Base-by-base conservation (phyloP, 2,329 filamentous ascomycete species). In the Phoma herbarum region DNA sequence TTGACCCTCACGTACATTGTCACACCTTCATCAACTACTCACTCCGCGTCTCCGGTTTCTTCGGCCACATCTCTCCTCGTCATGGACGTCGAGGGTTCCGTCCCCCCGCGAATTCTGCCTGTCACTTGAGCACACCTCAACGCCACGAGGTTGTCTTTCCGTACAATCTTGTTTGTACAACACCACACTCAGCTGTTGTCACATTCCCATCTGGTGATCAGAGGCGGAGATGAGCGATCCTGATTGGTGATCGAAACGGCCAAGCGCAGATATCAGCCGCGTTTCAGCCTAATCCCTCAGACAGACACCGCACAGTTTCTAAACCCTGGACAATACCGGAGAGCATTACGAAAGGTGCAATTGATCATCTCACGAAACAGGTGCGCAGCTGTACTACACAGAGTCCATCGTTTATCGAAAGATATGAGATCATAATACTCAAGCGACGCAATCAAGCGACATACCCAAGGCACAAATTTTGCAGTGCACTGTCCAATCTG, bases 231-330 rank as follows among this genome's bases (percentile, higher is more conserved):
- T 18, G 6, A 29, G 20, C n/a, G 14, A 20, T 5, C 9, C 18
- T 50, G 48, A 52, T 57, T 52, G 43, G 48, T 33, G 26, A 14
- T 52, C 7, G n/a, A 43, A 42, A 48, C 28, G 26, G 37, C 26
- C 28, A 26, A 41, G 56, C 45, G 25, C 10, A 33, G 16, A 45
- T 9, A 35, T 23, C 26, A 57, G 28, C 57, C 55, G 51, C 23
- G 68, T 70, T 70, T 70, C 68, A 70, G 68, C 62, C 65, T 64
- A 45, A 54, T 43, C 60, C 50, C 65, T 69, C 65, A 66, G 59
- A 70, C 68, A 65, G 60, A 52, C 46, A 57, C 52, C 52, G 54
- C 52, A 52, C 59, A 52, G 45, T 47, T 31, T 50, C 55, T 55
- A 44, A 20, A 54, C 42, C 52, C 58, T 52, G 47, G 60, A 56